Evolutionary conservation across 805 yeast species (phyloP).

Genomic region (Hanseniaspora lachancei): DNA sequence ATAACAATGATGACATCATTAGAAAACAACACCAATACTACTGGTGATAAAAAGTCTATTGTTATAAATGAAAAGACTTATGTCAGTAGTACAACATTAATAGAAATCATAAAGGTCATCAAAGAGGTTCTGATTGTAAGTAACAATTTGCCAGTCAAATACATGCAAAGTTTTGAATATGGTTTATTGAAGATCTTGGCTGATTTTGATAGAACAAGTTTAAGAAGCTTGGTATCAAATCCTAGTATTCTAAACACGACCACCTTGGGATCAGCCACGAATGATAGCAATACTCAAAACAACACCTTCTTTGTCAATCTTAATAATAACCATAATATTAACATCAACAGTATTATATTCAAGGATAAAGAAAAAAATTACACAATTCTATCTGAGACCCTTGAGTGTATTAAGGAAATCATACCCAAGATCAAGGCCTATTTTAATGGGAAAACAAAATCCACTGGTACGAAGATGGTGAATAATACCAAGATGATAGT

Average conservation of each 20-base stretch:
- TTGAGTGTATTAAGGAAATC: conserved; percentile 31
- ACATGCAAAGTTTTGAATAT: conserved; percentile 30
- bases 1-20: conserved; percentile 15
- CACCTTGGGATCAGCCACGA: conserved; percentile 13
- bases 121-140: conserved; percentile 45
- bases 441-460: conserved; percentile 18
- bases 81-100: conserved; percentile 42
- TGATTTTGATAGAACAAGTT: conserved; percentile 39
- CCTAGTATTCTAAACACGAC: conserved; percentile 14
- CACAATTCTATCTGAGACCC: conserved; percentile 32
- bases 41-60: conserved; percentile 30
- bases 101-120: conserved; percentile 30
- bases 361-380: conserved; percentile 22
- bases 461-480: not conserved
- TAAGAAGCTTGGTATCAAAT: conserved; percentile 20
- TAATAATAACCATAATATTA: conserved; percentile 3
- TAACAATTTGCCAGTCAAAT: conserved; percentile 38
- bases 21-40: not conserved
- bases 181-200: conserved; percentile 32
- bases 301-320: conserved; percentile 13
- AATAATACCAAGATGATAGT: not conserved
- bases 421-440: conserved; percentile 23
- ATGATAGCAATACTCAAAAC: conserved; percentile 16
- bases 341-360: conserved; percentile 12
- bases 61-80: conserved; percentile 44